These are phyloP conservation scores for Hyaloscypha finlandica DNA, from an alignment of 495 filamentous ascomycete genomes.

Conservation along the genomic window DNA sequence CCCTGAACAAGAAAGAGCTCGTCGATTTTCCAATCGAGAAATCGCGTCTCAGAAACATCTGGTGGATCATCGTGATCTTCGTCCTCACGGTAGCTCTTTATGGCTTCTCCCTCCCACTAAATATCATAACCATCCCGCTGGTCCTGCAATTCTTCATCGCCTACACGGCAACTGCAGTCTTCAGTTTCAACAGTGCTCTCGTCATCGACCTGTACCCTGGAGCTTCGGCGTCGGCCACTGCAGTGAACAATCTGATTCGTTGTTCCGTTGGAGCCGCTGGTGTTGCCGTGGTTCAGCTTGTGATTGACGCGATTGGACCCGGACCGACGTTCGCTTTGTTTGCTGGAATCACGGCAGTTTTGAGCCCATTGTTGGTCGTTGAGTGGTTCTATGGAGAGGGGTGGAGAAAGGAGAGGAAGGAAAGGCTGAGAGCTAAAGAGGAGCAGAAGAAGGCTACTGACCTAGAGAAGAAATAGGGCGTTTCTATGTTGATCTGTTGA, in stretches of 20 bases:
- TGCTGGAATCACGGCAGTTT: slow-evolving; percentile 27
- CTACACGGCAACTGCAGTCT: slow-evolving; percentile 37
- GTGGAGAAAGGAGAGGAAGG: slow-evolving; percentile 12
- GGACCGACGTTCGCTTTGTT: slow-evolving; percentile 67
- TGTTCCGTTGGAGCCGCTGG: slow-evolving; percentile 63
- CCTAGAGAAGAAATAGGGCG: slow-evolving; percentile 4
- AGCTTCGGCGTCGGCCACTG: slow-evolving; percentile 58
- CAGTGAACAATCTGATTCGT: slow-evolving; percentile 64
- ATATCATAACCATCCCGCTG: slow-evolving; percentile 20
- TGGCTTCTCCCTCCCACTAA: slow-evolving; percentile 15
- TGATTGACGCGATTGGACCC: slow-evolving; percentile 59
- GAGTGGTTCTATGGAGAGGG: slow-evolving; percentile 18
- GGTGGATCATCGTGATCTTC: slow-evolving; percentile 37
- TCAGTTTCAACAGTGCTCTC: slow-evolving; percentile 33
- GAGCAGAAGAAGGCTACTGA: slow-evolving; percentile 9
- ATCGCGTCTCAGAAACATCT: slow-evolving; percentile 38
- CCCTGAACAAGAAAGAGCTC: slow-evolving; percentile 15
- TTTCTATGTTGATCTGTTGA: not conserved
- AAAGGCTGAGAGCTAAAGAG: slow-evolving; percentile 2
- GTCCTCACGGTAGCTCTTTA: slow-evolving; percentile 32
- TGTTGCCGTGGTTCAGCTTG: slow-evolving; percentile 58
- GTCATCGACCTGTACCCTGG: slow-evolving; percentile 35
- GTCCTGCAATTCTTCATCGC: slow-evolving; percentile 34
- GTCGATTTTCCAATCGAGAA: slow-evolving; percentile 38
- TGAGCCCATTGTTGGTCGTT: slow-evolving; percentile 6